Evolutionary conservation across 768 basidiomycete genomes (phyloP), one percentile per base, ranked within the genome.

Genomic region (Pisolithus tinctorius): DNA sequence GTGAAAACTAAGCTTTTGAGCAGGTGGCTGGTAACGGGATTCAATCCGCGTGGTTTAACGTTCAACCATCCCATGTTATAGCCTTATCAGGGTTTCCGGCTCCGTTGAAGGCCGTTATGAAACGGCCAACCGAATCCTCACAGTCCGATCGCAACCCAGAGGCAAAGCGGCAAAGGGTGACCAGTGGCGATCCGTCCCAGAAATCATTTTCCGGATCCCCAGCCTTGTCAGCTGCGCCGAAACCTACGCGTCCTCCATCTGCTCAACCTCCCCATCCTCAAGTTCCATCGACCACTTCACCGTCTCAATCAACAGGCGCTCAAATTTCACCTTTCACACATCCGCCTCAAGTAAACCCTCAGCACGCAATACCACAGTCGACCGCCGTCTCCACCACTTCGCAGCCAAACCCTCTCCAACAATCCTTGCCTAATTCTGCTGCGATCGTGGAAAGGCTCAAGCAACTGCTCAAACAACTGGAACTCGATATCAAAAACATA

Each of bases 31-130:
- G 68, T 31, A 58, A 69, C 4, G 51, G 61, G 9, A 54, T 60
- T 6, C 74, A 78, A 41, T 60, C 64, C 1, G 78, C 81, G 4
- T 87, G 83, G 81, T 87, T 85, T 61, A 54, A 67, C 17, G 74
- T 81, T 9, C 72, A 71, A 10, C 48, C 75, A 1, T 65, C 70
- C 0, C 78, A 83, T 60, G 55, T 62, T 4, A 53, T 85, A 11
- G 66, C 74, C 5, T 65, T 86, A 0, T 67, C 75, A 34, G 76
- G 81, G 6, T 78, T 79, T 50, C 64, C 81, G 26, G n/a, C 55
- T 0, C 57, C 69, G 30, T 63, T 53, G 59, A 65, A 63, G 57
- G 54, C 53, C 69, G 67, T 63, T 51, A 47, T 62, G 13, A 83
- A 81, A 60, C 78, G 80, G 25, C 54, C 69, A 16, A 70, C 63